phyloP scores from a whole-genome alignment of 768 basidiomycete genomes.

The Chalciporus chontae region DNA sequence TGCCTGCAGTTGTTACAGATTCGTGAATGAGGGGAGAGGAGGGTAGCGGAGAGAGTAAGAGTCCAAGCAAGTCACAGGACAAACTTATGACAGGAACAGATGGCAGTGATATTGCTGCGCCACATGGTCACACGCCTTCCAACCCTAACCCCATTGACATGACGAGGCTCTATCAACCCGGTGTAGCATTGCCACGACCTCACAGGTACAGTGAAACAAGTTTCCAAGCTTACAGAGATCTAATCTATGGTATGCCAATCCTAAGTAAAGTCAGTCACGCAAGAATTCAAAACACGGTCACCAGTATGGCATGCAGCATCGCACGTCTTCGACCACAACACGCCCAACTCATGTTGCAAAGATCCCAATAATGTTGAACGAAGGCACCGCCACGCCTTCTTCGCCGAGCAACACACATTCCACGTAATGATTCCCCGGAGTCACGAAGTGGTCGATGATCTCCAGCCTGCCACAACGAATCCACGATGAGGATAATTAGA shows the following conservation, averaged over 20 bases:
- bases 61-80: not conserved
- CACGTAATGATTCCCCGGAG: slow-evolving; percentile 88
- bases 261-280: no score
- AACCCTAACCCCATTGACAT: slow-evolving; percentile 17
- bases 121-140: slow-evolving; percentile 24
- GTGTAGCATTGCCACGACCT: no score
- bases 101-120: no score
- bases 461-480: slow-evolving; percentile 48
- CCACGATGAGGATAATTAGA: slow-evolving; percentile 1
- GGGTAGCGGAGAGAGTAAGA: not conserved
- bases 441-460: slow-evolving; percentile 83
- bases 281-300: no score
- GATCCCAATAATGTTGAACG: slow-evolving; percentile 90
- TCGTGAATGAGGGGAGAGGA: slow-evolving; percentile 1
- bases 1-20: not conserved
- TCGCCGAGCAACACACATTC: slow-evolving; percentile 88
- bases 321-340: no score
- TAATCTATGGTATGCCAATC: not conserved
- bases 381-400: slow-evolving; percentile 72
- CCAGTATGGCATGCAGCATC: no score
- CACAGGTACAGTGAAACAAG: no score
- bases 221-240: not conserved
- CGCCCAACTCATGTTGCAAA: slow-evolving; percentile 61
- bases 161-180: no score
- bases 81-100: not conserved